Conservation (phyloP, 345 rosid genomes). For the Anastatica hierochuntica region DNA sequence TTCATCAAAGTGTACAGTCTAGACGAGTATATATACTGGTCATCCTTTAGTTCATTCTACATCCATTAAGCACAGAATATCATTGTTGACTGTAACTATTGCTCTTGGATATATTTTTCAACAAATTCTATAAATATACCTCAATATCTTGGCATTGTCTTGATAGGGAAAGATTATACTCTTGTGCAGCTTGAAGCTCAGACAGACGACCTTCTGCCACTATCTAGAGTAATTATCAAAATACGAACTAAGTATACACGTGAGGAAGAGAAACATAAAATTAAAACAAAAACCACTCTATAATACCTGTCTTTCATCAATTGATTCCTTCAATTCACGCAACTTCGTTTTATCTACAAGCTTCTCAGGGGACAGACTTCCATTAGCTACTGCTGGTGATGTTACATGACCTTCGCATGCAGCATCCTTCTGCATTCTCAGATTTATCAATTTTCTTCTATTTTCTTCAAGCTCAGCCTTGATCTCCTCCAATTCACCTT, state of each 20-base stretch:
- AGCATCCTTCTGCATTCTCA: slow-evolving; percentile 79
- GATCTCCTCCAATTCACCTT: slow-evolving; percentile 85
- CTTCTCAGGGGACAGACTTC: slow-evolving; percentile 73
- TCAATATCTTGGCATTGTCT: slow-evolving; percentile 69
- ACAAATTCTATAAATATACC: slow-evolving; percentile 35
- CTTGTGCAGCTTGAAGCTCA: slow-evolving; percentile 70
- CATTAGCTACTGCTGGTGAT: slow-evolving; percentile 48
- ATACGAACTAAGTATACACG: too few relatives aligned
- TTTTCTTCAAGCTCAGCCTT: slow-evolving; percentile 84
- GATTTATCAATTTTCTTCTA: slow-evolving; percentile 69
- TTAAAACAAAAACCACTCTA: background rate
- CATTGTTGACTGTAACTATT: slow-evolving; percentile 7
- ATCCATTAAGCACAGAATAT: slow-evolving; percentile 15
- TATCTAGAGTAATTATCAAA: slow-evolving; percentile 42
- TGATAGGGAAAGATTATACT: slow-evolving; percentile 49
- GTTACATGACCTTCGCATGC: slow-evolving; percentile 46
- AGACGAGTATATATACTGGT: slow-evolving; percentile 57
- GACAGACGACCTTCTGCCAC: slow-evolving; percentile 71
- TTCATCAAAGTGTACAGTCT: slow-evolving; percentile 52
- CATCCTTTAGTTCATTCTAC: slow-evolving; percentile 77
- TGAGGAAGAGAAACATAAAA: background rate
- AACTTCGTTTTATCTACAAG: slow-evolving; percentile 51
- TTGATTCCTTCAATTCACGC: slow-evolving; percentile 65
- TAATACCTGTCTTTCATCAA: slow-evolving; percentile 68
- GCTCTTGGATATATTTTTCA: background rate